Base-by-base conservation (phyloP, 225 moss, liverwort and hornwort genomes). In the Ulota crispa region DNA sequence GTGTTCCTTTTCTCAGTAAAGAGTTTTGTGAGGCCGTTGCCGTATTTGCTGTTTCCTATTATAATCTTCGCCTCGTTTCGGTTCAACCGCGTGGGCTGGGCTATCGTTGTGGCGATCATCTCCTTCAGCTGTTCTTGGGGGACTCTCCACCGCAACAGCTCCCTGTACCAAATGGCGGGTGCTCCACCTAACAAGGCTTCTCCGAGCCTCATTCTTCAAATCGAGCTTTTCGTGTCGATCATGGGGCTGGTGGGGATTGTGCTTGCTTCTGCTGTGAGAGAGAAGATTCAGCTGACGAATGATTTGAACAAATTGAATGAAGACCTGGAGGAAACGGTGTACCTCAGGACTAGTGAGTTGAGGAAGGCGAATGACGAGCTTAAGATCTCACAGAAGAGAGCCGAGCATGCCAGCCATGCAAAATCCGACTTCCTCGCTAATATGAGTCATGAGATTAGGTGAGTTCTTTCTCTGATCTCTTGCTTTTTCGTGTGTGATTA, bases 361-460 rank as follows among this genome's bases (percentile, higher is more conserved):
- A 76, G 84, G 66, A 92, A 87, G 81, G 92, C 95, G 47, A 95
- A 93, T 68, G 72, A 83, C 5, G 95, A 95, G 73, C 76, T 95
- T 36, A 73, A 86, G 55, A 68, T 93, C 47, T 92, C 92, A 13
- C 95, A 95, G 81, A 80, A 88, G n/a, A 89, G 78, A 30, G 93
- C 95, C 6, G 95, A 95, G 85, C 88, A 91, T 47, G 95, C 95
- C 28, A 95, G 88, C 75, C 93, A 87, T 53, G 95, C 95, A 14
- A 95, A 95, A 71, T 92, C 93, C 47, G 93, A 95, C 57, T 95
- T 95, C 63, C 93, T 95, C 18, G 95, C 95, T 31, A 95, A 93
- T 72, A 95, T 95, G 95, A 92, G 92, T 55, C 95, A 95, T 80
- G 95, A 95, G 86, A 95, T 95, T 74, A 95, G 94, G 94, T 93